Evolutionary conservation across 768 basidiomycete genomes (phyloP).

Genomic region (Collybia sordida): DNA sequence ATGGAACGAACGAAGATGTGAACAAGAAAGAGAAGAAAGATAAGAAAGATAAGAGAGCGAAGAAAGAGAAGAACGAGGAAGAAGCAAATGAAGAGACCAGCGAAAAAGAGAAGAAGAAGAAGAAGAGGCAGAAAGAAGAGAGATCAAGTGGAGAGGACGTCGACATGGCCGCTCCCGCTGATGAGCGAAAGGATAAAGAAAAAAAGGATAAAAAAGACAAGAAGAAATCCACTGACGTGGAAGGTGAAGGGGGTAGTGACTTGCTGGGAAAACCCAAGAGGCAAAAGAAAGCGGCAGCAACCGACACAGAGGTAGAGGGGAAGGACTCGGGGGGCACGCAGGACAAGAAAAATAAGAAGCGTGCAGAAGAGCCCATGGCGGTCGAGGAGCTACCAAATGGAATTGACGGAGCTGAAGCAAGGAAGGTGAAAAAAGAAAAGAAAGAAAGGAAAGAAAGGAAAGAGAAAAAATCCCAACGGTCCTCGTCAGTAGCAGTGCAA

Average conservation of each 20-base stretch:
- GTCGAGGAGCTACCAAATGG: conserved; percentile 13
- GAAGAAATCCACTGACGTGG: conserved; percentile 11
- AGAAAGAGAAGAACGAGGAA: conserved; percentile 18
- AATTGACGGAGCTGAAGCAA: conserved; percentile 14
- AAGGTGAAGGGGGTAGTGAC: conserved; percentile 9
- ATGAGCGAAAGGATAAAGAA: conserved; percentile 13
- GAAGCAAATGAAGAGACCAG: conserved; percentile 6
- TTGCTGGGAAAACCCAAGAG: conserved; percentile 12
- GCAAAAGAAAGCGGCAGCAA: conserved; percentile 14
- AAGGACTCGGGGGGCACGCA: conserved; percentile 7
- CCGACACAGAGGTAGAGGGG: neutral
- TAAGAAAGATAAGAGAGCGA: conserved; percentile 20
- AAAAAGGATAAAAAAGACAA: conserved; percentile 26
- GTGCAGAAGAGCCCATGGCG: conserved; percentile 10
- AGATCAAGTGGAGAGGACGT: conserved; percentile 10
- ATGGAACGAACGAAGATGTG: conserved; percentile 13
- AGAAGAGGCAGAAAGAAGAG: conserved; percentile 22
- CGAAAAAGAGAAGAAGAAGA: conserved; percentile 27
- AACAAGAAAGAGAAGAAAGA: conserved; percentile 23
- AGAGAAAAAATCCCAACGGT: conserved; percentile 18
- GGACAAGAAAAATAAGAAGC: conserved; percentile 13
- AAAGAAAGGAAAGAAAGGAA: conserved; percentile 21
- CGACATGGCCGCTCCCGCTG: conserved; percentile 5
- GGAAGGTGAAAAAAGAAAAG: conserved; percentile 33
- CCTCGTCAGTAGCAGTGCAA: conserved; percentile 14